These are phyloP conservation scores for Hyphodiscus hymeniophilus DNA, from an alignment of 495 filamentous ascomycete species.

Conservation along the genomic window DNA sequence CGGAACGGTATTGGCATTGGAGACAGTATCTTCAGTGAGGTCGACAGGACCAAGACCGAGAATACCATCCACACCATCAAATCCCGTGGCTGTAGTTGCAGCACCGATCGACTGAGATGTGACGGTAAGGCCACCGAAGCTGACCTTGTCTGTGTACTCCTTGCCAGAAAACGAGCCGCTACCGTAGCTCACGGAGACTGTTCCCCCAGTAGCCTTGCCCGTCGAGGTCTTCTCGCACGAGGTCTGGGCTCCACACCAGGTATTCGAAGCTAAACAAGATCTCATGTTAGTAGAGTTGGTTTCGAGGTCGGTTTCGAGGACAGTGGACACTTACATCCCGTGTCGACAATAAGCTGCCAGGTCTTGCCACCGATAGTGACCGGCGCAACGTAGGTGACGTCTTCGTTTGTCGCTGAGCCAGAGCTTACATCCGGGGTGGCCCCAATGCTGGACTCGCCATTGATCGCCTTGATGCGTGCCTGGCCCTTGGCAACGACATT, in stretches of 20 bases:
- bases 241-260: constrained; percentile 12
- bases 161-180: constrained; percentile 13
- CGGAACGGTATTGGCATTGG: constrained; percentile 5
- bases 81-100: constrained; percentile 22
- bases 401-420: constrained; percentile 13
- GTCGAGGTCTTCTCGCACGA: constrained; percentile 12
- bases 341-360: constrained; percentile 12
- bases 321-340: constrained; percentile 12
- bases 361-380: constrained; percentile 11
- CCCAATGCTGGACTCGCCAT: background rate
- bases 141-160: constrained; percentile 22
- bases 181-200: constrained; percentile 14
- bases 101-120: constrained; percentile 14
- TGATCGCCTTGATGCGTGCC: constrained; percentile 7
- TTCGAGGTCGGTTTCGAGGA: constrained; percentile 6
- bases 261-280: constrained; percentile 13
- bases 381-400: constrained; percentile 12
- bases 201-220: constrained; percentile 8
- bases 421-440: constrained; percentile 4
- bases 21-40: constrained; percentile 8
- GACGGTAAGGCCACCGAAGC: constrained; percentile 18
- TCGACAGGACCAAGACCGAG: constrained; percentile 22
- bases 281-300: constrained; percentile 7
- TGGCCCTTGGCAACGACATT: constrained; percentile 12
- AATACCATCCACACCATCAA: constrained; percentile 26